A percentile compares a stretch with the other conserved stretches of the same genome.
phyloP scores from a whole-genome alignment of 2,329 filamentous ascomycete species.

The Verticillium klebahnii region DNA sequence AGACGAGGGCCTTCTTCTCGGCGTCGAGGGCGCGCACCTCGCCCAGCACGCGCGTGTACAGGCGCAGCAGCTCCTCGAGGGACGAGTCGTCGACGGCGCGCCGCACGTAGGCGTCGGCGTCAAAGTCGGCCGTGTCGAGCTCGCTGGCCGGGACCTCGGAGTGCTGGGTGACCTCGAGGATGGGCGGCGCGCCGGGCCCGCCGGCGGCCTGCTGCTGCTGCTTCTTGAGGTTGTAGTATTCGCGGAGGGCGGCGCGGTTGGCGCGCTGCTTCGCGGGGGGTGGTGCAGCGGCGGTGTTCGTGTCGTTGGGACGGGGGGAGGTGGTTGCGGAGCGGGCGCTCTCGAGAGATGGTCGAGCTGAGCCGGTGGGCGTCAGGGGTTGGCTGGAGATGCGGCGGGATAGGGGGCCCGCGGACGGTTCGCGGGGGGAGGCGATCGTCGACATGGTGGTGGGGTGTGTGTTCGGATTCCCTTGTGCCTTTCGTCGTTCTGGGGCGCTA shows the following conservation, averaged over 20 bases:
- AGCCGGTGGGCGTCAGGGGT: slow-evolving; percentile 64
- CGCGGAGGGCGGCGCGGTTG: slow-evolving; percentile 82
- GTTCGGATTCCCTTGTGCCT: no score
- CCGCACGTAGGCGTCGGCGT: slow-evolving; percentile 64
- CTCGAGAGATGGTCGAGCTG: slow-evolving; percentile 70
- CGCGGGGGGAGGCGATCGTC: slow-evolving; percentile 60
- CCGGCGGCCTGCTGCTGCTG: slow-evolving; percentile 22
- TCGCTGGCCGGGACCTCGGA: slow-evolving; percentile 62
- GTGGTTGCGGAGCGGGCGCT: slow-evolving; percentile 53
- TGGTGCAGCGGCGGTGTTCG: slow-evolving; percentile 20
- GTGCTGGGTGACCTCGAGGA: slow-evolving; percentile 36
- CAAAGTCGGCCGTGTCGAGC: slow-evolving; percentile 69
- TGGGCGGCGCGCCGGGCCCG: slow-evolving; percentile 28
- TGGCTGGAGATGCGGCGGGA: slow-evolving; percentile 50
- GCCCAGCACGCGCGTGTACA: slow-evolving; percentile 67
- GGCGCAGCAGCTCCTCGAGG: slow-evolving; percentile 63
- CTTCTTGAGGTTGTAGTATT: slow-evolving; percentile 85
- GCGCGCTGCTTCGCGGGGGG: slow-evolving; percentile 42
- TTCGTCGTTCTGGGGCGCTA: no score
- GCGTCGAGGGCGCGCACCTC: slow-evolving; percentile 90
- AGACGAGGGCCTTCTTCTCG: slow-evolving; percentile 94
- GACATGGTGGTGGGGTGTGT: slow-evolving; percentile 43
- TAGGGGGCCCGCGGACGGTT: slow-evolving; percentile 48
- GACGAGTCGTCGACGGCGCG: slow-evolving; percentile 56
- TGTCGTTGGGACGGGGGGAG: slow-evolving; percentile 43